These are phyloP conservation scores for Leccinum griseonigrum DNA, from an alignment of 1,284 basidiomycete genomes.

Conservation along the genomic window DNA sequence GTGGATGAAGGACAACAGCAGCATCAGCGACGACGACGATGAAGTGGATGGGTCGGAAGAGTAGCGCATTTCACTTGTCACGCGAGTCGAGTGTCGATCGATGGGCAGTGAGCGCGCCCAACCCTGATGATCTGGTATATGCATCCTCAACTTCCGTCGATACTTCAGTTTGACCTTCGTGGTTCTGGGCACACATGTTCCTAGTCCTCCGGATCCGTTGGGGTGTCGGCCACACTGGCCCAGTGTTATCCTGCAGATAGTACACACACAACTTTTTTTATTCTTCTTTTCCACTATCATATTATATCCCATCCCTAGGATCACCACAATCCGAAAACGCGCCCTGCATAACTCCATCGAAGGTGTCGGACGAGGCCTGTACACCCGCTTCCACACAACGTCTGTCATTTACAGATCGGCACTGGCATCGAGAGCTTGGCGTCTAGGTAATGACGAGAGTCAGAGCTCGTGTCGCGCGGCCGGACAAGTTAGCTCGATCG, in stretches of 20 bases:
- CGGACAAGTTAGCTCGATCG: not conserved
- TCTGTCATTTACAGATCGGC: not conserved
- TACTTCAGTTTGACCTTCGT: not conserved
- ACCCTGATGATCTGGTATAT: not conserved
- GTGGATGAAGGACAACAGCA: constrained; percentile 65
- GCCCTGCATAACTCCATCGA: not conserved
- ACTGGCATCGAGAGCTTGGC: constrained; percentile 12
- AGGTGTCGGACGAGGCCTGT: constrained; percentile 2
- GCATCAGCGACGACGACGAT: not conserved
- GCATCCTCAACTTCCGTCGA: not conserved
- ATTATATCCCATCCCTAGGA: not conserved
- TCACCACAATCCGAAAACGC: not conserved
- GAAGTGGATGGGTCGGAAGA: not conserved
- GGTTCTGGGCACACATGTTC: not conserved
- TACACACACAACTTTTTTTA: not conserved
- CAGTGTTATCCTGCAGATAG: not conserved
- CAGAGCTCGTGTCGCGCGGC: not conserved
- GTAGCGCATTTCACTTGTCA: not conserved
- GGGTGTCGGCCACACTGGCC: not conserved
- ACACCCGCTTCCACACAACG: constrained; percentile 11
- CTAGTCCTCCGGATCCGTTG: not conserved
- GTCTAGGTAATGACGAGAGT: constrained; percentile 1
- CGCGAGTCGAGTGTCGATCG: not conserved
- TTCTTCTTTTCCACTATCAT: not conserved
- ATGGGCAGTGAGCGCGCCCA: not conserved